Evolutionary conservation across 148 eudicot species (phyloP), one percentile per base, ranked within the genome.

Genomic region (Rhododendron griersonianum): DNA sequence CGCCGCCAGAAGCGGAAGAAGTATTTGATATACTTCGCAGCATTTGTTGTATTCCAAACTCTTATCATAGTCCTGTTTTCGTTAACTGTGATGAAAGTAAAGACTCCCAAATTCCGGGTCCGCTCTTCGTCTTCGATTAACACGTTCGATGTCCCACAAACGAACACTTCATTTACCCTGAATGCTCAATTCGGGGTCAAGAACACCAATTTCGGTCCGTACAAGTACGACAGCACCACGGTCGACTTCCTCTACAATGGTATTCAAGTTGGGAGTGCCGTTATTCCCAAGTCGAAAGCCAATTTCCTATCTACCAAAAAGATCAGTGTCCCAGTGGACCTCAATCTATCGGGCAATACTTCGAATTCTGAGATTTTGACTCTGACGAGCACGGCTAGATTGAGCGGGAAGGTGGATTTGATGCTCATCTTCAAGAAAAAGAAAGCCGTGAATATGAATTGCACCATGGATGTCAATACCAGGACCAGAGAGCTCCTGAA

Each of bases 351-450:
- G 2, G 41, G 6, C 59, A 21, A 50, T n/a, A 0, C 35, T 33
- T 33, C 35, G 1, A 33, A 33, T 33, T 33, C 51, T 3, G 87
- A 87, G 67, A n/a, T 41, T 41, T 41, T 41, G 44, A 41, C 7
- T 41, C 44, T 88, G 79, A 88, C 14, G 7, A 71, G 71, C 41
- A 59, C 33, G 7, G 41, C 84, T 0, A 79, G 5, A 33, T 8
- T 88, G 90, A 88, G 14, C 0, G 90, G 90, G 3, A 88, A 77
- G 39, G 86, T 88, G 50, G 63, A 69, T 57, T 5, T 88, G 37
- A 16, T 86, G 81, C 13, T 35, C 2, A 48, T 83, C 0, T 1
- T 86, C 35, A 88, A 88, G 88, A 86, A 77, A 55, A 80, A 83
- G 73, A 88, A 78, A 57, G 33, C 86, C 1, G 35, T 71, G 1